These are phyloP conservation scores for Sinapis alba DNA, from an alignment of 441 rosid species.

Conservation along the genomic window DNA sequence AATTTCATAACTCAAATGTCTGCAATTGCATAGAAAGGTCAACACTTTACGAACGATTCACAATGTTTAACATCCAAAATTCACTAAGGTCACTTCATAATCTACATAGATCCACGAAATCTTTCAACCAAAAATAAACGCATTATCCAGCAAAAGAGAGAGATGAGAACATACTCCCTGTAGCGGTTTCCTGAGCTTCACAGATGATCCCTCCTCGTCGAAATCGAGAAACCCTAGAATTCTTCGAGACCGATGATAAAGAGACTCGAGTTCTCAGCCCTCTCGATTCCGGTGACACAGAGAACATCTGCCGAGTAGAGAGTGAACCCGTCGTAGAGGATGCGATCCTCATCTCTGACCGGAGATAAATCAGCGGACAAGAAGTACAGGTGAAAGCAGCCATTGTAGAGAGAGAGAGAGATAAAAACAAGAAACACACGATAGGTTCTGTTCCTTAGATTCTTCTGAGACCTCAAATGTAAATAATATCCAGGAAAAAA, in stretches of 20 bases:
- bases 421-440: background rate
- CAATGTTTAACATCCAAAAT: background rate
- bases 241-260: conserved; percentile 32
- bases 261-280: conserved; percentile 51
- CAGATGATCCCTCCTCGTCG: conserved; percentile 44
- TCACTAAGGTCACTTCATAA: background rate
- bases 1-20: background rate
- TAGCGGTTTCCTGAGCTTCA: conserved; percentile 61
- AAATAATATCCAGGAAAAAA: conserved; percentile 26
- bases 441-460: conserved; percentile 21
- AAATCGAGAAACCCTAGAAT: conserved; percentile 38
- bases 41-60: background rate
- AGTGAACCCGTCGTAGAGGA: conserved; percentile 30
- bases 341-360: conserved; percentile 32
- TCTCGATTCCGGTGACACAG: conserved; percentile 44
- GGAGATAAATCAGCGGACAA: conserved; percentile 36
- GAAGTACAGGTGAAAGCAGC: conserved; percentile 46
- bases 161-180: conserved; percentile 49
- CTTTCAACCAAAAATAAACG: background rate
- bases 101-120: no score
- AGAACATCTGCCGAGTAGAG: conserved; percentile 24
- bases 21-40: background rate
- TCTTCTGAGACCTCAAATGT: conserved; percentile 14
- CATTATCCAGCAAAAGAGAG: background rate
- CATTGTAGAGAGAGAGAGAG: conserved; percentile 35